Evolutionary conservation across 305 asterid species (phyloP).

Genomic region (Plantago coronopus): DNA sequence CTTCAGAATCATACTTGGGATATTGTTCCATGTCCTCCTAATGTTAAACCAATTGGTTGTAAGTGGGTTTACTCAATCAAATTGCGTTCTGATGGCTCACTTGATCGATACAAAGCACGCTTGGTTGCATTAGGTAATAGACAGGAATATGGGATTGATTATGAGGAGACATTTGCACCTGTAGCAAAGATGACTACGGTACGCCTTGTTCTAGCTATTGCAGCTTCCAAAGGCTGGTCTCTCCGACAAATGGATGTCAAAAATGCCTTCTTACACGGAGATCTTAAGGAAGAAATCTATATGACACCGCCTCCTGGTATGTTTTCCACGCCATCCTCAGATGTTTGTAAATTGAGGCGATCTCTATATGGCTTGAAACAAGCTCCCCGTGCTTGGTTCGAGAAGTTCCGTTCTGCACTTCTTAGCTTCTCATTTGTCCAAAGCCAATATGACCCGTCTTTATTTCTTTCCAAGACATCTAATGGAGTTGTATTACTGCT

Average conservation of each 20-base stretch:
- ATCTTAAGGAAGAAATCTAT: neutral
- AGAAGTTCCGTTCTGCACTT: too few relatives aligned
- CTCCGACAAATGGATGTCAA: neutral
- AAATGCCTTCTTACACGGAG: neutral
- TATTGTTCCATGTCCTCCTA: neutral
- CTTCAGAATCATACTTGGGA: neutral
- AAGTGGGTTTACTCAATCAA: neutral
- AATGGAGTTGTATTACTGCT: neutral
- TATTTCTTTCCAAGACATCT: too few relatives aligned
- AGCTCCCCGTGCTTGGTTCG: neutral
- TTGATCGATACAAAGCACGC: neutral
- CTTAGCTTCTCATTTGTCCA: too few relatives aligned
- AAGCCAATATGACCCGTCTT: too few relatives aligned
- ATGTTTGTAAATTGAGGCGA: neutral
- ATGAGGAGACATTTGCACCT: neutral
- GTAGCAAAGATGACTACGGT: slow-evolving; percentile 1
- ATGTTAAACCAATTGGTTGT: neutral
- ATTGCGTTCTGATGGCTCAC: neutral
- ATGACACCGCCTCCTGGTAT: slow-evolving; percentile 1
- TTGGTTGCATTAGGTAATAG: neutral
- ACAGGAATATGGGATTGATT: neutral
- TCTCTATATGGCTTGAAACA: neutral
- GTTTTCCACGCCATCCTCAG: neutral
- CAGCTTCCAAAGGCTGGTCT: neutral
- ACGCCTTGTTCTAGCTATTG: neutral